Base-by-base conservation (phyloP, 495 filamentous ascomycete species). In the Staphylotrichum tortipilum region DNA sequence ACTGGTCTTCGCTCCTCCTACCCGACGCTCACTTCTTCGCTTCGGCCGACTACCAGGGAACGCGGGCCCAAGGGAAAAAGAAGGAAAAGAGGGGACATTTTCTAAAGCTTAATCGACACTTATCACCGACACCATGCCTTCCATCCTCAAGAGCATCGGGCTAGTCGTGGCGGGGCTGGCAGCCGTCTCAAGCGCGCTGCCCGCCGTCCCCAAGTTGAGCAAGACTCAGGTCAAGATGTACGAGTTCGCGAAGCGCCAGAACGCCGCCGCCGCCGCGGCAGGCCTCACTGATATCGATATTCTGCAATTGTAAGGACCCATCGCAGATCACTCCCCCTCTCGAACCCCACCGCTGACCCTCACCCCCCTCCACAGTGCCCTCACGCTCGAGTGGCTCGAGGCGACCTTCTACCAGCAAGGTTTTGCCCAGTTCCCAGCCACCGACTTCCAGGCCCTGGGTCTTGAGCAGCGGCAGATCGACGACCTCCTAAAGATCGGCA, bases 371-470 rank as follows among this genome's bases (percentile, higher is more conserved):
- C 6, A 14, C 50, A 82, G 79, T 55, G 81, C 81, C 48, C 68
- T 84, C 47, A 83, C 81, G 11, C 67, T 82, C 17, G 81, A 84
- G 64, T 77, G 79, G 61, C 78, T 84, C 50, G 81, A 84, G 63
- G 59, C 75, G 21, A 61, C 69, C 28, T 84, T 84, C 60, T 84
- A 84, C 69, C 65, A 68, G 47, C 66, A 81, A 55, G 81, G 77
- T 23, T 81, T 84, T 53, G 68, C 73, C 50, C 71, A 78, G 61
- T 83, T 83, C 62, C 70, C 75, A 2, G 70, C 70, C n/a, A 57
- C 65, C 15, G 78, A 84, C 48, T 84, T 84, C 69, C 45, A 55
- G 14, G 71, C 68, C 12, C 70, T 82, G 35, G 80, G 80, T 42
- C 65, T 81, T 56, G 64, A 63, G 46, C 62, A 67, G 48, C 54